phyloP scores from a whole-genome alignment of 2,329 filamentous ascomycete genomes.

The Trichoderma koningiopsis region DNA sequence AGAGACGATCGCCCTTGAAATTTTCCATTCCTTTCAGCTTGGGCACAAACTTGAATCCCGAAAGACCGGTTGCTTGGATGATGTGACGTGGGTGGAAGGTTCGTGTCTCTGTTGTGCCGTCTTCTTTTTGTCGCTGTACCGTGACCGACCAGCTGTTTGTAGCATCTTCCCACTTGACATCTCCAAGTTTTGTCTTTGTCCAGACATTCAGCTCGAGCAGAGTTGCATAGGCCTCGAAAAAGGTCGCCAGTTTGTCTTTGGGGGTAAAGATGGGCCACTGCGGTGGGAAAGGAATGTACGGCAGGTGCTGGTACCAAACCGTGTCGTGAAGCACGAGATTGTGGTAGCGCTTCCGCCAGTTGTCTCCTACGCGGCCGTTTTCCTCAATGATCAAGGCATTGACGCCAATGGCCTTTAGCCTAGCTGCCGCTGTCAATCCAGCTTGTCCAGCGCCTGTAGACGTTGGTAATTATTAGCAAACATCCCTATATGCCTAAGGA shows the following conservation, averaged over 20 bases:
- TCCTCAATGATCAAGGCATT: conserved; percentile 60
- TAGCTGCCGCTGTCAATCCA: conserved; percentile 59
- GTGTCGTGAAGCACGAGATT: conserved; percentile 70
- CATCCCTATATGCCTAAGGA: too few species aligned
- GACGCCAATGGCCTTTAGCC: conserved; percentile 61
- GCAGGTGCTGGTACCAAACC: conserved; percentile 62
- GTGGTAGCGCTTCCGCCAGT: conserved; percentile 64
- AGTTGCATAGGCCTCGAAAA: conserved; percentile 66
- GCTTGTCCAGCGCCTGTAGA: conserved; percentile 59
- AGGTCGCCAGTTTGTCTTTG: conserved; percentile 71
- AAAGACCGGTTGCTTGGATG: conserved; percentile 68
- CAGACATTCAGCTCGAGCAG: conserved; percentile 70
- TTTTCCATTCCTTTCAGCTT: conserved; percentile 56
- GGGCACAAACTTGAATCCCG: conserved; percentile 65
- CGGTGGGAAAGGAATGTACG: conserved; percentile 64
- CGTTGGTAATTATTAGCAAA: conserved; percentile 1
- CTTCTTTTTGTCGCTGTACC: conserved; percentile 51
- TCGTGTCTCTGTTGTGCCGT: conserved; percentile 53
- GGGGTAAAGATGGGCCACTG: conserved; percentile 71
- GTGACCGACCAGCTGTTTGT: conserved; percentile 57
- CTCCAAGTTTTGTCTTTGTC: conserved; percentile 54
- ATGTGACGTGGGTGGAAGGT: conserved; percentile 64
- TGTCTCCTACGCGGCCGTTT: conserved; percentile 61
- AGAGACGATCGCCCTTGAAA: conserved; percentile 62
- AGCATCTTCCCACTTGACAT: conserved; percentile 53